phyloP scores from a whole-genome alignment of 176 grass and related monocot species.

The Oryza brachyantha region DNA sequence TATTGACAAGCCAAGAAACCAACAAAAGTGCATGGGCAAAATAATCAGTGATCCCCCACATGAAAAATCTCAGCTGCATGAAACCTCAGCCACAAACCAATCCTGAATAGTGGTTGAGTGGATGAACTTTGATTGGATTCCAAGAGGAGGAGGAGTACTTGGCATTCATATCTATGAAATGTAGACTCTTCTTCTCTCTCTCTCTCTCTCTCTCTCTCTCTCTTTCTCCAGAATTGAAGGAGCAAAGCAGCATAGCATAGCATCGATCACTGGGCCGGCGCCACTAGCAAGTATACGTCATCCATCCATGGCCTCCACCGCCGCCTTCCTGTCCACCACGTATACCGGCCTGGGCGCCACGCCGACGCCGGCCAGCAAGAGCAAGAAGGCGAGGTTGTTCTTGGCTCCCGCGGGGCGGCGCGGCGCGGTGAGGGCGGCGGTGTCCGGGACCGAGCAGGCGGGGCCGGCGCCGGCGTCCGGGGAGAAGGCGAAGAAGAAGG shows the following conservation, averaged over 20 bases:
- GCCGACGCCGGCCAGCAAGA: constrained; percentile 6
- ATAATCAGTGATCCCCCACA: not conserved
- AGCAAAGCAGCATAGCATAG: not conserved
- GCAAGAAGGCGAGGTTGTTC: constrained; percentile 31
- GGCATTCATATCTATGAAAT: not conserved
- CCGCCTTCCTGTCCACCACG: constrained; percentile 53
- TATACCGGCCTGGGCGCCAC: constrained; percentile 15
- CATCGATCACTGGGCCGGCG: no score
- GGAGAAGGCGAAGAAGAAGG: not conserved
- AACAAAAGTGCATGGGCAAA: constrained; percentile 18
- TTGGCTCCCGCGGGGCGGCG: not conserved
- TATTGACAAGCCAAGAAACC: not conserved
- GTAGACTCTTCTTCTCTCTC: not conserved
- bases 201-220: not conserved
- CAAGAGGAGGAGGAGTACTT: no score
- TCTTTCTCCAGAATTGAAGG: no score
- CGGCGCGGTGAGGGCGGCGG: not conserved
- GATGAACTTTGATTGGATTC: constrained; percentile 28
- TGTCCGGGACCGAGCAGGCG: constrained; percentile 43
- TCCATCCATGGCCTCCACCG: constrained; percentile 45
- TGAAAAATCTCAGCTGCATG: constrained; percentile 33
- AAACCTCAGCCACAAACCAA: constrained; percentile 34
- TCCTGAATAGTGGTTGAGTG: not conserved
- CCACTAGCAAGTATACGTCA: not conserved
- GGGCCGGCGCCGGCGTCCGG: not conserved